Conservation (phyloP, 2,329 filamentous ascomycete genomes). For the Fusarium udum region DNA sequence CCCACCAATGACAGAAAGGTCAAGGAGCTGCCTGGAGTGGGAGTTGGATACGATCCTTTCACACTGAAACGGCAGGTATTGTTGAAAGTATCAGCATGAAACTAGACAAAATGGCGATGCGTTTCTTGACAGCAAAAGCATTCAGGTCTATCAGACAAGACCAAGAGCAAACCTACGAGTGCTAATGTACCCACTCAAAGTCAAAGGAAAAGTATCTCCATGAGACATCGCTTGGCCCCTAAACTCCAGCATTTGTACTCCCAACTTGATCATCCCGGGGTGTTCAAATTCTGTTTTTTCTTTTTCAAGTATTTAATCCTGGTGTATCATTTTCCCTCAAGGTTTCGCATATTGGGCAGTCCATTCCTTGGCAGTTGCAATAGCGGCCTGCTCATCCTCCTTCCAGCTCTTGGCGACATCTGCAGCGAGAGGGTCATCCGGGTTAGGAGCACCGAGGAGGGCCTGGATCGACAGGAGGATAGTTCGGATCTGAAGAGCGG, state of each 20-base stretch:
- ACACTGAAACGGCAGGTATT: not conserved
- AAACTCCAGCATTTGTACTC: constrained; percentile 33
- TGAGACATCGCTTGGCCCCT: constrained; percentile 25
- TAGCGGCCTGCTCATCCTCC: constrained; percentile 91
- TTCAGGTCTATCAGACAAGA: constrained; percentile 29
- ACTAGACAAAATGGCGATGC: constrained; percentile 13
- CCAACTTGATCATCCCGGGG: not conserved
- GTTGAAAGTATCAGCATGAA: not conserved
- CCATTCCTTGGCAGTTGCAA: constrained; percentile 92
- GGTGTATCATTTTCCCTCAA: constrained; percentile 29
- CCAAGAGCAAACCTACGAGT: constrained; percentile 28
- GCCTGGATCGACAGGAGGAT: constrained; percentile 99
- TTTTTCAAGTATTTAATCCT: not conserved
- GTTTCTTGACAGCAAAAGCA: constrained; percentile 13
- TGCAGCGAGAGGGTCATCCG: constrained; percentile 97
- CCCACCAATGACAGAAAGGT: not conserved
- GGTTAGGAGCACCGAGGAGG: constrained; percentile 93
- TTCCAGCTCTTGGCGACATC: constrained; percentile 99
- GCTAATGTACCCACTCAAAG: constrained; percentile 27
- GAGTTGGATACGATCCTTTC: not conserved
- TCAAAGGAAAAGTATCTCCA: constrained; percentile 16
- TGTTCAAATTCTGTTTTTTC: constrained; percentile 9
- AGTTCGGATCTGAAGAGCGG: constrained; percentile 95
- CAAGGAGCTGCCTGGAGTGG: not conserved
- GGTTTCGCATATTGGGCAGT: constrained; percentile 81